Evolutionary conservation across 257 asterid species (phyloP).

Genomic region (Nicotiana attenuata): DNA sequence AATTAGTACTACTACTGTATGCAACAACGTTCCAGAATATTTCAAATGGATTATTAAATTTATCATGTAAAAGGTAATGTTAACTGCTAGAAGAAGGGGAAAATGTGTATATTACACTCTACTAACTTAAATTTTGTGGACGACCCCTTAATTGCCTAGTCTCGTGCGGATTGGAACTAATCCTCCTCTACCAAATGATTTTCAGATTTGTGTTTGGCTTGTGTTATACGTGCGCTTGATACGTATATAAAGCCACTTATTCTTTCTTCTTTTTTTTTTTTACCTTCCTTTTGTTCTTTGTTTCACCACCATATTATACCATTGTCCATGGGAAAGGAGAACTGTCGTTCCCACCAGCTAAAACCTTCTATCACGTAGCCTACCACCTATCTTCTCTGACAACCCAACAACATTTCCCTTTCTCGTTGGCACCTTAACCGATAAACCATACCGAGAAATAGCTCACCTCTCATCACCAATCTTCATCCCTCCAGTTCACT

Average conservation of each 20-base stretch:
- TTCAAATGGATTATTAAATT: neutral
- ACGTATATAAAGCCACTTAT: neutral
- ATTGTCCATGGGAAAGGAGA: too few relatives aligned
- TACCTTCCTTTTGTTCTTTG: neutral
- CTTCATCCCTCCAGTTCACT: neutral
- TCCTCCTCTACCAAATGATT: neutral
- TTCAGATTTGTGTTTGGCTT: neutral
- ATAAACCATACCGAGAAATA: neutral
- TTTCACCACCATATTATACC: neutral
- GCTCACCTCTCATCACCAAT: neutral
- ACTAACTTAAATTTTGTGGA: neutral
- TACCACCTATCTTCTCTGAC: neutral
- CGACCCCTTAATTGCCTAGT: neutral
- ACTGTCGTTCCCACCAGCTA: neutral
- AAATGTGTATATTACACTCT: neutral
- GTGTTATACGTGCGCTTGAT: neutral
- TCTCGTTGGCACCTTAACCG: neutral
- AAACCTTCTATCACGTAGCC: neutral
- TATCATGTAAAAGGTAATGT: constrained; percentile 5
- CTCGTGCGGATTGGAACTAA: neutral
- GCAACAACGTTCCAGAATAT: neutral
- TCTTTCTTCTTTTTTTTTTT: neutral
- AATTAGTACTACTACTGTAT: neutral
- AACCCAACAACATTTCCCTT: neutral
- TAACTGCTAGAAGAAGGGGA: neutral